phyloP scores from a whole-genome alignment of 345 rosid species.

The Camelina laxa region DNA sequence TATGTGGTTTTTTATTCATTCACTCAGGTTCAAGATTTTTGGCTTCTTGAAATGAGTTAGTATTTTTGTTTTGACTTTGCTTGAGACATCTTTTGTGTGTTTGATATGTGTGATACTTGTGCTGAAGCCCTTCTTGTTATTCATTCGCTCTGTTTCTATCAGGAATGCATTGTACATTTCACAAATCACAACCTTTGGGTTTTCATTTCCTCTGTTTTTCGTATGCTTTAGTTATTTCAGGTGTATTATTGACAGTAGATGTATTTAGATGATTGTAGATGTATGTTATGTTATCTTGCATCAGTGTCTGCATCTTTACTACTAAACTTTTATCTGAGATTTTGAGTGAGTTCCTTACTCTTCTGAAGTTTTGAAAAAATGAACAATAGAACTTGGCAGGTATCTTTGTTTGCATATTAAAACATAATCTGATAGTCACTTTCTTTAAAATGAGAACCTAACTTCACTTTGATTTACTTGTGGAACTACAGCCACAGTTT shows the following conservation, averaged over 20 bases:
- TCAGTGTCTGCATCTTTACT: slow-evolving; percentile 6
- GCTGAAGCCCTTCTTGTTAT: neutral
- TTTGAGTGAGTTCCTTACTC: neutral
- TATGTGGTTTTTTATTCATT: neutral
- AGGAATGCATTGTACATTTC: neutral
- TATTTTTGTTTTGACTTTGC: neutral
- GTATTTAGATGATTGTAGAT: neutral
- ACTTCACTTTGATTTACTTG: neutral
- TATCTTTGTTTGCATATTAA: neutral
- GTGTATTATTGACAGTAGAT: too few relatives aligned
- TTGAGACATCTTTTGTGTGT: neutral
- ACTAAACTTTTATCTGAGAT: neutral
- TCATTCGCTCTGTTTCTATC: neutral
- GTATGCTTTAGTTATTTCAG: neutral
- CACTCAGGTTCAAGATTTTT: neutral
- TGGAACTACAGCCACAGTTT: slow-evolving; percentile 60
- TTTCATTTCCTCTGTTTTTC: neutral
- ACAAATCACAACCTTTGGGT: neutral
- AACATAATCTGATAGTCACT: neutral
- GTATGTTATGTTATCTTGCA: neutral
- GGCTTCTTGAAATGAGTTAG: neutral
- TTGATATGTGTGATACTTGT: neutral
- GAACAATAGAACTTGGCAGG: neutral
- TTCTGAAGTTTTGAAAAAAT: neutral
- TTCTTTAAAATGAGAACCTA: neutral